Base-by-base conservation (phyloP, 2,329 filamentous ascomycete species). In the Emericellopsis cladophorae region DNA sequence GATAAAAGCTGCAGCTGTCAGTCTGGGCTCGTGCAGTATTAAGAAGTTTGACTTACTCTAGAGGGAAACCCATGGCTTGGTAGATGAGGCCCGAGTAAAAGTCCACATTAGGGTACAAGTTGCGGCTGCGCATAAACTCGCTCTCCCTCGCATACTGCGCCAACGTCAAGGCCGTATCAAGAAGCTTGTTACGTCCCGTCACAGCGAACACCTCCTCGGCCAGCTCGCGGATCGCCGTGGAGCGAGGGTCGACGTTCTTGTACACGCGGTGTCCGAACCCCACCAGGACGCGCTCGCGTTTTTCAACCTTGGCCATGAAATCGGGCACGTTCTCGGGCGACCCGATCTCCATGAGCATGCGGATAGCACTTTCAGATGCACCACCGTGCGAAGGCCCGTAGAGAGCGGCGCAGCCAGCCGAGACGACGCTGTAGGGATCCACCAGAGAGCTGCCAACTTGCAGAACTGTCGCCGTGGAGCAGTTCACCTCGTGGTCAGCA, bases 371-470 rank as follows among this genome's bases (percentile, higher is more conserved):
- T 46, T 77, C 74, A 0, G 70, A 72, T 4, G 74, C 74, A n/a
- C 73, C 74, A 42, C 72, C 74, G 52, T 78, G 74, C 0, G 74
- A 68, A 0, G 72, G 72, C 0, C 74, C 74, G 47, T 74, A 73
- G 3, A 70, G 61, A 0, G 70, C 70, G 1, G 72, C 64, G n/a
- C 68, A 66, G 5, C 70, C 62, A 0, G 71, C 68, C 1, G 70
- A 57, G 11, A 76, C 67, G 15, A 71, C 61, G 46, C 66, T 72
- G 44, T 61, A 75, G 0, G 73, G 72, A 48, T 77, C 74, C 0
- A 75, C 67, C 10, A 77, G 54, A 0, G 69, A 70, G 42, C 67
- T 72, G 7, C 73, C 71, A 16, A 75, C 70, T 42, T 76, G 70
- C 14, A 77, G 56, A 26, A 74, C 64, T 2, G 72, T 69, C 1